Base-by-base conservation (phyloP, 768 basidiomycete genomes). In the Exidia glandulosa region DNA sequence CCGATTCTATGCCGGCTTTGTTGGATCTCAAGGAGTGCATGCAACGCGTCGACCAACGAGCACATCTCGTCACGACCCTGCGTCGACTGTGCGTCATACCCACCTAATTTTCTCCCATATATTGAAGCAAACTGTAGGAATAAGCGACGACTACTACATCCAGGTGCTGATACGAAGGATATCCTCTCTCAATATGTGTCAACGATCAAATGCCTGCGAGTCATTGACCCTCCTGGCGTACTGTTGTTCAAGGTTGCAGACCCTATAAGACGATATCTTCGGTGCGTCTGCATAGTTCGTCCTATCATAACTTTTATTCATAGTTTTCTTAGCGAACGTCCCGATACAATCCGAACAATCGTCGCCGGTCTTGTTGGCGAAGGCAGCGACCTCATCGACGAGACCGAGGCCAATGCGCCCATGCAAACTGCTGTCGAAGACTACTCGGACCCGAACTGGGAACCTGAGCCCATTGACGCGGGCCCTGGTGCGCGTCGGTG, bases 391-490 rank as follows among this genome's bases (percentile, higher is more conserved):
- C 75, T 94, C 2, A 81, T 90, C 0, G 91, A 95, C 65, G 90
- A 92, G 61, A 88, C 81, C 63, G 93, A 95, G 59, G 83, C 87
- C 0, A 82, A 85, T 52, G 83, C 83, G 61, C 87, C 88, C 14
- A 72, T 92, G 36, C 86, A 90, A 65, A 83, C 86, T 58, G 74
- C 78, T 2, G 78, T 83, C 57, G 95, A 98, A 64, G 91, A 97
- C 63, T 97, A 88, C 66, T 79, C 78, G 1, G 94, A 99, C 69
- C 86, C 90, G 0, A 87, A 90, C 61, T 99, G 96, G 96, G 85
- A 88, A 50, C 96, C 96, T 0, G 94, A 97, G 68, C 94, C 96
- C 0, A 81, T 94, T 59, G 96, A 99, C 71, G 96, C 96, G 32
- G 96, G 94, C 0, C 91, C 92, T 59, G 89, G 94, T 94, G 63